Base-by-base conservation (phyloP, 2,329 filamentous ascomycete species). In the Monilinia laxa region DNA sequence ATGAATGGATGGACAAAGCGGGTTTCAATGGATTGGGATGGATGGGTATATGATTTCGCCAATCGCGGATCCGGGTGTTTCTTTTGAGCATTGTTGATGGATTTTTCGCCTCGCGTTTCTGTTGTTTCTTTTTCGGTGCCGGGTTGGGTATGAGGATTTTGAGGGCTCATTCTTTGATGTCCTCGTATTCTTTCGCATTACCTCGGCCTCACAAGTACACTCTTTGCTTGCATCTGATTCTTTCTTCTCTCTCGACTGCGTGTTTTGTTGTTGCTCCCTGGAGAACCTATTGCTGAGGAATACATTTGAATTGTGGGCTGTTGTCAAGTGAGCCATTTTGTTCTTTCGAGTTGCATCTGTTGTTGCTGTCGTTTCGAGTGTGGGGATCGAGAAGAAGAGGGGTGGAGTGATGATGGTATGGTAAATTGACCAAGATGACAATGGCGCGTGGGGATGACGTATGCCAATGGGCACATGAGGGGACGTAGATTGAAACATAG, bases 221-320 rank as follows among this genome's bases (percentile, higher is more conserved):
- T 62, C 58, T 62, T 62, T 40, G 58, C 58, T 38, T 62, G 58
- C 45, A 51, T 51, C 45, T 52, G 58, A 51, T 62, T 62, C 38
- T 38, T 62, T 62, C 58, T 51, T 62, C 58, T 62, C 51, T 45
- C 52, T 64, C 31, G 40, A 64, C 62, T 64, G 62, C 54, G 52
- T 23, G 38, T 64, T 64, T 51, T 20, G 45, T 62, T 40, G 58
- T 38, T 58, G 51, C 40, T 58, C 52, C 25, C 35, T 23, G 42
- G 52, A 20, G 52, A 7, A 25, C 40, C 38, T 42, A 20, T 5
- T 45, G 14, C 57, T 14, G 62, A 64, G n/a, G 52, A 25, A 38
- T 38, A 23, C 14, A 57, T 64, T 57, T 64, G 62, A 64, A 40
- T 64, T 64, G 40, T 11, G 62, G 62, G 62, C 12, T 47, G 58